Percentiles rank a stretch among this genome's conserved stretches.
These are phyloP conservation scores for Olyra latifolia DNA, from an alignment of 176 grass and related monocot genomes.

Conservation along the genomic window DNA sequence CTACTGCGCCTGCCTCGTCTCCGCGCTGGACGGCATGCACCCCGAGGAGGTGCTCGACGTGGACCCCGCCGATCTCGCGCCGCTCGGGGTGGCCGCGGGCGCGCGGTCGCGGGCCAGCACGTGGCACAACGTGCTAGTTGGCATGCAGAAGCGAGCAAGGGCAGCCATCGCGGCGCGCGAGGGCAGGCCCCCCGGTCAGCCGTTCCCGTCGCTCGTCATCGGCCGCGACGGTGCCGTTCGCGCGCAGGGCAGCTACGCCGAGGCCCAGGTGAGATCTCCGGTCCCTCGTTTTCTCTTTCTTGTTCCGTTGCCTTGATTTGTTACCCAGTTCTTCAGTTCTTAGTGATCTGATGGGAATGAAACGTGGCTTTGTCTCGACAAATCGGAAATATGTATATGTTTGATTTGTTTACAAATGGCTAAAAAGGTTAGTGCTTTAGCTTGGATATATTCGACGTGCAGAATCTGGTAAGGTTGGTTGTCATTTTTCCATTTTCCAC, in stretches of 20 bases:
- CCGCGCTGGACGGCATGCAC: conserved; percentile 61
- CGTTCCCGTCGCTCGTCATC: conserved; percentile 91
- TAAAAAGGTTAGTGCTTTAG: background rate
- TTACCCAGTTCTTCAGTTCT: background rate
- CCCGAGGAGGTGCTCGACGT: conserved; percentile 77
- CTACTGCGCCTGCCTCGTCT: conserved; percentile 77
- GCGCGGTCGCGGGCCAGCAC: conserved; percentile 70
- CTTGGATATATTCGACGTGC: conserved; percentile 19
- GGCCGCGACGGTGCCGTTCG: conserved; percentile 53
- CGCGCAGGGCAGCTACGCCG: conserved; percentile 79
- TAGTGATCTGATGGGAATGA: conserved; percentile 29
- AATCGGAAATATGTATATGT: conserved; percentile 10
- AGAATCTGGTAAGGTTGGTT: conserved; percentile 40
- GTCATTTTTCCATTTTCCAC: conserved; percentile 23
- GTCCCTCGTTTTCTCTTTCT: background rate
- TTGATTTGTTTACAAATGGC: background rate
- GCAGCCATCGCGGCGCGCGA: conserved; percentile 56
- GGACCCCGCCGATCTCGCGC: conserved; percentile 56
- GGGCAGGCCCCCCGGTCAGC: conserved; percentile 53
- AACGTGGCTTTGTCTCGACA: conserved; percentile 11
- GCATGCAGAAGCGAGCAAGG: conserved; percentile 90
- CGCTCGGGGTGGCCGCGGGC: conserved; percentile 53
- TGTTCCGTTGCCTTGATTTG: background rate
- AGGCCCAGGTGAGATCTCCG: conserved; percentile 72
- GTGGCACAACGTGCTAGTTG: conserved; percentile 89